phyloP scores from a whole-genome alignment of 192 early-diverging fungal genomes.

The Coemansia furcata region DNA sequence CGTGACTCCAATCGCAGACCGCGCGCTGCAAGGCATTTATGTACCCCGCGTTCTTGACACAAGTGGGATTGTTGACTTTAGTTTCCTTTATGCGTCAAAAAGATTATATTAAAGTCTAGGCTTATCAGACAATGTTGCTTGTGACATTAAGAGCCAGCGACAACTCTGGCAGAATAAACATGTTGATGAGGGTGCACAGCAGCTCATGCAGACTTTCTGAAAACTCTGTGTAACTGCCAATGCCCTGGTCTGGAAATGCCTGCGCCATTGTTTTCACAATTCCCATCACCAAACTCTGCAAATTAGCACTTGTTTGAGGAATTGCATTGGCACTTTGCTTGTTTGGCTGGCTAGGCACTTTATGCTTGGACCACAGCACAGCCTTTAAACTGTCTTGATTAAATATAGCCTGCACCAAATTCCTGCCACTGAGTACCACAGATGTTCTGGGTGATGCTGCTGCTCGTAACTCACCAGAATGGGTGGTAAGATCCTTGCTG shows the following conservation, averaged over 20 bases:
- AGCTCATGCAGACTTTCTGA: slow-evolving; percentile 17
- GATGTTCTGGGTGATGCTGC: not conserved
- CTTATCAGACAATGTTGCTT: not conserved
- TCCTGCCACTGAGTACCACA: not conserved
- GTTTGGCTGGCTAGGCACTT: not conserved
- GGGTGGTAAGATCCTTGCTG: too few relatives aligned
- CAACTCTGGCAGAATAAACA: slow-evolving; percentile 30
- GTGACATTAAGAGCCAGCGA: slow-evolving; percentile 25
- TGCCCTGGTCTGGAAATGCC: slow-evolving; percentile 15
- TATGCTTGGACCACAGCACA: not conserved
- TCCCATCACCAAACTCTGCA: slow-evolving; percentile 14
- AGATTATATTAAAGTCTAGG: too few relatives aligned
- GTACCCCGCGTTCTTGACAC: too few relatives aligned
- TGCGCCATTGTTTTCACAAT: slow-evolving; percentile 19
- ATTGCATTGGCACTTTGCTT: not conserved
- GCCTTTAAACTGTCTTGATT: not conserved
- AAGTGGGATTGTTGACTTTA: too few relatives aligned
- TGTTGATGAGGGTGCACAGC: slow-evolving; percentile 21
- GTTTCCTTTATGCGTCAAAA: too few relatives aligned
- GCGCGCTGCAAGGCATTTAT: too few relatives aligned
- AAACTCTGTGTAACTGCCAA: slow-evolving; percentile 6
- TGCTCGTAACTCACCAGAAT: not conserved
- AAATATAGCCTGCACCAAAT: not conserved
- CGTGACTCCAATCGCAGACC: too few relatives aligned
- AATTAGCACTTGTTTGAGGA: not conserved